These are phyloP conservation scores for Colletotrichum sp. DNA, from an alignment of 2,329 filamentous ascomycete species.

Conservation along the genomic window DNA sequence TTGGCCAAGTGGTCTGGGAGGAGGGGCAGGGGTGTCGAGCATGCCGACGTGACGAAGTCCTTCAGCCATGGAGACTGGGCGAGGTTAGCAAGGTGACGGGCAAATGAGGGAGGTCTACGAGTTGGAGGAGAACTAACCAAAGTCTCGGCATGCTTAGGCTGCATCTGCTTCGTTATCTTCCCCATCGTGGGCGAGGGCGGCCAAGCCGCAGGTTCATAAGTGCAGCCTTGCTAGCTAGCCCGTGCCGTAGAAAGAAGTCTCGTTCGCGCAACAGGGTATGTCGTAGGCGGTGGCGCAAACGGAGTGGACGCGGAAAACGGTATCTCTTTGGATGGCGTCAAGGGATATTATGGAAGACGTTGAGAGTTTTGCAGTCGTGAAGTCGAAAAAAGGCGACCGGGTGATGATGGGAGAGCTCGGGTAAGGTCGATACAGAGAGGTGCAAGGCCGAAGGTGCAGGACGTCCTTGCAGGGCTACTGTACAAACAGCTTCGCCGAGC, in stretches of 20 bases:
- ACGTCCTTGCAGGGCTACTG: conserved; percentile 32
- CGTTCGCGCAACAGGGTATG: conserved; percentile 8
- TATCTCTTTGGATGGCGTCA: neutral
- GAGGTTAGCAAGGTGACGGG: conserved; percentile 25
- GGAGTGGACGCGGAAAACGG: neutral
- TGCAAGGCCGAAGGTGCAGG: conserved; percentile 45
- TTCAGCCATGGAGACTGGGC: conserved; percentile 84
- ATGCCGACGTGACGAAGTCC: conserved; percentile 77
- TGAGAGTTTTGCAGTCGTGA: neutral
- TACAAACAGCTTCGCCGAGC: conserved; percentile 35
- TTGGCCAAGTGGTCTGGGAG: conserved; percentile 77
- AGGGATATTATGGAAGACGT: neutral
- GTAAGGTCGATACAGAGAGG: conserved; percentile 24
- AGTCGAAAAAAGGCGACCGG: neutral
- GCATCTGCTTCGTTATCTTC: conserved; percentile 72
- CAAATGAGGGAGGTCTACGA: neutral
- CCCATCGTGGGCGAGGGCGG: conserved; percentile 68
- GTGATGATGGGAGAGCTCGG: conserved; percentile 12
- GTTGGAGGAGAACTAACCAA: conserved; percentile 52
- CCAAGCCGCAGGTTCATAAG: conserved; percentile 56
- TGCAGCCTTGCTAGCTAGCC: conserved; percentile 23
- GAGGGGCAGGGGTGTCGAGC: conserved; percentile 72
- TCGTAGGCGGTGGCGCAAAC: conserved; percentile 9
- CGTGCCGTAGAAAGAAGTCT: neutral
- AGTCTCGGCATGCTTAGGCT: conserved; percentile 70